Evolutionary conservation across 2,329 filamentous ascomycete species (phyloP).

Genomic region (Botryotinia calthae): DNA sequence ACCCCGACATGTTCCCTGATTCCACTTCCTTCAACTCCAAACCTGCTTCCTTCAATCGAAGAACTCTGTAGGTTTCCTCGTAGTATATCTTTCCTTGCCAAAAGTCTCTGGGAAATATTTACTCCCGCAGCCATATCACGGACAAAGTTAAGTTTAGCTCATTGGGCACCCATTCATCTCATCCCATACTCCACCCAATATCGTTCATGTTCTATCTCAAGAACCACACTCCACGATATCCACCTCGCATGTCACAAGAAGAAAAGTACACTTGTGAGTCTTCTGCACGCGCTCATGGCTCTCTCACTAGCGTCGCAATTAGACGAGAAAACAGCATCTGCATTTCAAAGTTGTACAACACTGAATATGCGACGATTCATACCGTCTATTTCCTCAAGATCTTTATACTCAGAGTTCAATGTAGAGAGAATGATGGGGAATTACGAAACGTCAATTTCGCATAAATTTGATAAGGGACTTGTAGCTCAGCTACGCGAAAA

Average conservation of each 20-base stretch:
- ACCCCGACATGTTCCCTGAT: neutral
- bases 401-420: fast-evolving
- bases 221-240: neutral
- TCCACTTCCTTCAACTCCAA: neutral
- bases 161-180: neutral
- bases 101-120: neutral
- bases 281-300: neutral
- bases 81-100: neutral
- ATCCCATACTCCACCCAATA: neutral
- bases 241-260: neutral
- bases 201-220: neutral
- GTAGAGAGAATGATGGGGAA: neutral
- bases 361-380: neutral
- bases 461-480: neutral
- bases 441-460: neutral
- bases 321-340: neutral
- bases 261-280: neutral
- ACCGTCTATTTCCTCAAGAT: neutral
- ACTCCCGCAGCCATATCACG: neutral
- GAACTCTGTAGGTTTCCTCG: neutral
- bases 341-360: neutral
- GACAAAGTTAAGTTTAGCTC: neutral
- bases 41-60: neutral
- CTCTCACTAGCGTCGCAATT: neutral
- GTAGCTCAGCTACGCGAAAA: neutral